These are phyloP conservation scores for Blastocladiella britannica DNA, from an alignment of 192 early-diverging fungal genomes.

Conservation along the genomic window DNA sequence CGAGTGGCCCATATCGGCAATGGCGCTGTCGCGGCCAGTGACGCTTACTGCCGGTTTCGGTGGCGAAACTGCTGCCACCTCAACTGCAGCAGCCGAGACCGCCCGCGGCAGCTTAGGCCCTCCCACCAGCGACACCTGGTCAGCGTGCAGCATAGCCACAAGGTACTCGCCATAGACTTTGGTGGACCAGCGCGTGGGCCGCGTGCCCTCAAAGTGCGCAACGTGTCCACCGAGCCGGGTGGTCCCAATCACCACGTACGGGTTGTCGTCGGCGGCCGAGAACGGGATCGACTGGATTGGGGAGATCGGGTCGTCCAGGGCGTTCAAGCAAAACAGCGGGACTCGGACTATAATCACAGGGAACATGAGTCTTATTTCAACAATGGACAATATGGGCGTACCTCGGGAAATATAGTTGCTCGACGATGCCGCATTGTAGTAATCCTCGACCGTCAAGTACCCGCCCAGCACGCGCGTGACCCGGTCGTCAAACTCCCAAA, in stretches of 20 bases:
- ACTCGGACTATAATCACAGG: constrained; percentile 20
- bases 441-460: constrained; percentile 65
- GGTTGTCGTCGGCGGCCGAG: constrained; percentile 51
- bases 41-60: neutral
- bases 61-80: neutral
- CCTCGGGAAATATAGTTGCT: constrained; percentile 27
- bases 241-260: constrained; percentile 52
- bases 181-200: neutral
- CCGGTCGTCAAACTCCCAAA: constrained; percentile 68
- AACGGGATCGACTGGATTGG: constrained; percentile 39
- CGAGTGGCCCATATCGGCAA: neutral
- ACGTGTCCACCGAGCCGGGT: constrained; percentile 77
- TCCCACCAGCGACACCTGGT: neutral
- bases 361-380: constrained; percentile 8
- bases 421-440: constrained; percentile 43
- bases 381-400: neutral
- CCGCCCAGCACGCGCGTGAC: constrained; percentile 52
- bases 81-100: neutral
- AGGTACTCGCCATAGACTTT: neutral
- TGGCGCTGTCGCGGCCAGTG: neutral
- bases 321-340: constrained; percentile 65
- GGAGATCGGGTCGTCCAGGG: constrained; percentile 82
- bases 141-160: neutral
- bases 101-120: neutral
- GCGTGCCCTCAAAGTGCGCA: constrained; percentile 15